These are phyloP conservation scores for Pseudozyma pruni DNA, from an alignment of 1,284 basidiomycete species.

Conservation along the genomic window DNA sequence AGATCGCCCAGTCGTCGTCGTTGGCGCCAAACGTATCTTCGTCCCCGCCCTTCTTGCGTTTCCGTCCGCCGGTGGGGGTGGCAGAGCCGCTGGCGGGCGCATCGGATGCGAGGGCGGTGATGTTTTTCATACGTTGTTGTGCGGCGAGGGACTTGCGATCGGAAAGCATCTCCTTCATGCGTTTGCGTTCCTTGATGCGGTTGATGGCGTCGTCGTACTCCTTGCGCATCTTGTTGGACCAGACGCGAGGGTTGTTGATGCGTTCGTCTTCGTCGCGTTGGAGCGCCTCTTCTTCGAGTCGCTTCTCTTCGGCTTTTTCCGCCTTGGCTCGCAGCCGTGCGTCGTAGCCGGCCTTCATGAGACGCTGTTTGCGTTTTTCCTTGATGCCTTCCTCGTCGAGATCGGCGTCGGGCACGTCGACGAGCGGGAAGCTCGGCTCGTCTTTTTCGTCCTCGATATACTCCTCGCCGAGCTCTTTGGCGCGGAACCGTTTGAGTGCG, in stretches of 20 bases:
- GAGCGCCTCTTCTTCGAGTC: slow-evolving; percentile 72
- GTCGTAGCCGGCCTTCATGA: slow-evolving; percentile 94
- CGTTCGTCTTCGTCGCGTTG: slow-evolving; percentile 86
- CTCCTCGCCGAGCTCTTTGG: slow-evolving; percentile 75
- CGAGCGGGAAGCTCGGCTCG: slow-evolving; percentile 83
- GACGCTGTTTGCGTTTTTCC: slow-evolving; percentile 91
- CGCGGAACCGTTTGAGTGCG: slow-evolving; percentile 76
- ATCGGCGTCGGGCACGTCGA: slow-evolving; percentile 91
- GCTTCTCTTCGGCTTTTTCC: slow-evolving; percentile 83
- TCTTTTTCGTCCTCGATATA: slow-evolving; percentile 72
- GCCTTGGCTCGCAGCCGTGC: slow-evolving; percentile 84
- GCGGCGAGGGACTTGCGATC: slow-evolving; percentile 94
- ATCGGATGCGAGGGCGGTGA: slow-evolving; percentile 84
- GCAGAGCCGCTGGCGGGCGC: slow-evolving; percentile 64
- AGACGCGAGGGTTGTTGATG: slow-evolving; percentile 55
- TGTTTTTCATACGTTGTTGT: slow-evolving; percentile 96
- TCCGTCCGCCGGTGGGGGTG: slow-evolving; percentile 30
- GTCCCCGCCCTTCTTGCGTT: slow-evolving; percentile 58
- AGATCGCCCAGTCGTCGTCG: slow-evolving; percentile 97
- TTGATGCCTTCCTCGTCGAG: slow-evolving; percentile 91
- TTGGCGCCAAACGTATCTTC: slow-evolving; percentile 96
- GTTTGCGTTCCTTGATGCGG: slow-evolving; percentile 84
- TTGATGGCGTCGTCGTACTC: slow-evolving; percentile 74
- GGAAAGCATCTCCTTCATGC: slow-evolving; percentile 82
- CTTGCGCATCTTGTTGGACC: slow-evolving; percentile 53